Evolutionary conservation across 805 yeast genomes (phyloP), one percentile per base, ranked within the genome.

Genomic region (Hanseniaspora meyeri): DNA sequence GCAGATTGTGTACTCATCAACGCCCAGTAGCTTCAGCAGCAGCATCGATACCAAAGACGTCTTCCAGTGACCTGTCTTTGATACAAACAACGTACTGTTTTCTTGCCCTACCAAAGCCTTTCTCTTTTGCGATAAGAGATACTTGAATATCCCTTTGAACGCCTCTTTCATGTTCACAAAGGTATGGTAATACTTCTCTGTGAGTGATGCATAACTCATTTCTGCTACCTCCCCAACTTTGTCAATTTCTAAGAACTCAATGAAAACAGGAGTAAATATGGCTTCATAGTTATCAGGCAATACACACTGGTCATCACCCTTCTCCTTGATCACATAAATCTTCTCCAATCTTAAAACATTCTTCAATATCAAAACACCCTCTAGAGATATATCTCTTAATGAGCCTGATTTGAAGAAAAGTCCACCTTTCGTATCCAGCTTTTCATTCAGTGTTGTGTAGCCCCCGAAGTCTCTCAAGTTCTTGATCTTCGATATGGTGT

Each of bases 401-500:
- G 77, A 75, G 0, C 91, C 95, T 61, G 83, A 76, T 59, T 95
- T 76, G 66, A 69, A 88, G 16, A 82, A 62, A 7, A 75, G 51
- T 11, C 81, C 79, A 2, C 82, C 74, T 60, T 73, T 76, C 4
- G 83, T 85, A 61, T 64, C 77, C 6, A 65, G 58, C 2, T 64
- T 68, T 10, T 66, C 67, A 24, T 67, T 65, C 9, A 60, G 60
- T 0, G 80, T 68, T 54, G 67, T 69, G 65, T 84, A 87, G 14
- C 95, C 95, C 1, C 95, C 96, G 57, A 83, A 65, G 63, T 88
- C 95, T 60, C 96, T 74, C 63, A 86, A 83, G 63, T 87, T 87
- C 43, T 76, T 67, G 20, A 86, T 77, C 7, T 61, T 59, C 2
- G 67, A 64, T 36, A 60, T 60, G 1, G 55, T 53, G 48, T 59